Conservation (phyloP, 345 rosid genomes). For the Lumnitzera racemosa region DNA sequence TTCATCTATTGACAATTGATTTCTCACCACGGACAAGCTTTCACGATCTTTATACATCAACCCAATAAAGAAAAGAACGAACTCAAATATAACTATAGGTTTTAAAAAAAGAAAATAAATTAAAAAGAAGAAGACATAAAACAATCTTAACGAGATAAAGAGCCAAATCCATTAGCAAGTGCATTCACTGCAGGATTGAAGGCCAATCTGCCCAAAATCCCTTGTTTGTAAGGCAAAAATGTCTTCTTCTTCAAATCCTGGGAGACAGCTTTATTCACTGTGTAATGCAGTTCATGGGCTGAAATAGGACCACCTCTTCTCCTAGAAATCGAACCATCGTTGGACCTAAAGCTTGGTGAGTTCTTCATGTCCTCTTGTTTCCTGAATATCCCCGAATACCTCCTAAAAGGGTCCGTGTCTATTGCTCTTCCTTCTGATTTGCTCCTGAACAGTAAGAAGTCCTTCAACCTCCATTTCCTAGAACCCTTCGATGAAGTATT, state of each 20-base stretch:
- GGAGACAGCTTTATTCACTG: constrained; percentile 64
- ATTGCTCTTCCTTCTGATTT: constrained; percentile 80
- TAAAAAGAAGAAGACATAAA: too few relatives aligned
- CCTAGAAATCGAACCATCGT: constrained; percentile 23
- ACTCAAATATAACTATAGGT: too few relatives aligned
- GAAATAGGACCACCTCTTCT: constrained; percentile 38
- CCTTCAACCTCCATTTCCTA: constrained; percentile 71
- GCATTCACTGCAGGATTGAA: constrained; percentile 37
- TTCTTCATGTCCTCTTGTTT: constrained; percentile 51
- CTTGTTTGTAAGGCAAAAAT: constrained; percentile 85
- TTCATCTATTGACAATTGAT: too few relatives aligned
- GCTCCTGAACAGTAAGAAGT: constrained; percentile 75
- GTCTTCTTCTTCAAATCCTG: constrained; percentile 74
- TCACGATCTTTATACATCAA: too few relatives aligned
- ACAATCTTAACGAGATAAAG: constrained; percentile 8
- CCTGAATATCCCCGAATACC: constrained; percentile 37
- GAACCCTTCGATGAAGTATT: constrained; percentile 35
- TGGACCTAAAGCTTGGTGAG: constrained; percentile 29
- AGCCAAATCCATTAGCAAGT: constrained; percentile 18
- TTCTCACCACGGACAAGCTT: too few relatives aligned
- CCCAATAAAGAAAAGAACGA: too few relatives aligned
- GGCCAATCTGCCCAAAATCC: constrained; percentile 65
- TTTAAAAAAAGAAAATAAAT: too few relatives aligned
- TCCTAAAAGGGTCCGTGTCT: constrained; percentile 43
- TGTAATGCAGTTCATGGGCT: constrained; percentile 87